Percentiles rank a stretch among this genome's conserved stretches.
Conservation (phyloP, 306 rosid species). For the Pyrus communis region DNA sequence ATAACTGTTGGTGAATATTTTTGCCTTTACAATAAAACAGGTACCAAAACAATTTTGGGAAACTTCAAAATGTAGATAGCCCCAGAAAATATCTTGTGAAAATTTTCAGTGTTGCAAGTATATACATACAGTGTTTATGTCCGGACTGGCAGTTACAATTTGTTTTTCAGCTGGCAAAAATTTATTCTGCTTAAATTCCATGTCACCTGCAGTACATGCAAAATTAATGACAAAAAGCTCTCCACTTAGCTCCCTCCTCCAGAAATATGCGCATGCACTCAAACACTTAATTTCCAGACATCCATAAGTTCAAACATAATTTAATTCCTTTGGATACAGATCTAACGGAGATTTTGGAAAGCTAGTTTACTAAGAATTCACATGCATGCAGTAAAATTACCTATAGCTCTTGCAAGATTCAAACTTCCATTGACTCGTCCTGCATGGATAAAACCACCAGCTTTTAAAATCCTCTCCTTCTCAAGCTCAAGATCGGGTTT, state of each 20-base stretch:
- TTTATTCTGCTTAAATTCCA: conserved; percentile 90
- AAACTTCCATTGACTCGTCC: conserved; percentile 97
- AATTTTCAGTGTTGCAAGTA: neutral
- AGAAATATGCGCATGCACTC: neutral
- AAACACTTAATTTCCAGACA: neutral
- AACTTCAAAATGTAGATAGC: neutral
- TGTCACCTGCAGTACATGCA: conserved; percentile 67
- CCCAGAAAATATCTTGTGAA: neutral
- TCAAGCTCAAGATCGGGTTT: conserved; percentile 90
- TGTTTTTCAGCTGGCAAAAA: conserved; percentile 76
- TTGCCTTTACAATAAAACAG: neutral
- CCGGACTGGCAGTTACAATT: conserved; percentile 86
- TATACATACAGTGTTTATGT: conserved; percentile 72
- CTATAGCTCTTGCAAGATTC: conserved; percentile 98
- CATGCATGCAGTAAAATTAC: conserved; percentile 25
- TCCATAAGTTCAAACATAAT: neutral
- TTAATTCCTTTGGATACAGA: neutral
- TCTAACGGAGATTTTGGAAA: neutral
- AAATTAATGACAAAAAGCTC: conserved; percentile 12
- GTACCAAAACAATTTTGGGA: neutral
- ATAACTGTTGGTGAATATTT: neutral
- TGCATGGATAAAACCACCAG: conserved; percentile 93
- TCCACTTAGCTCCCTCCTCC: neutral
- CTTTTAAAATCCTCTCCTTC: conserved; percentile 85
- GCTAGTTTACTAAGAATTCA: neutral